Percentiles rank a stretch among this genome's conserved stretches.
These are phyloP conservation scores for Penicillium canescens DNA, from an alignment of 495 filamentous ascomycete genomes.

Conservation along the genomic window DNA sequence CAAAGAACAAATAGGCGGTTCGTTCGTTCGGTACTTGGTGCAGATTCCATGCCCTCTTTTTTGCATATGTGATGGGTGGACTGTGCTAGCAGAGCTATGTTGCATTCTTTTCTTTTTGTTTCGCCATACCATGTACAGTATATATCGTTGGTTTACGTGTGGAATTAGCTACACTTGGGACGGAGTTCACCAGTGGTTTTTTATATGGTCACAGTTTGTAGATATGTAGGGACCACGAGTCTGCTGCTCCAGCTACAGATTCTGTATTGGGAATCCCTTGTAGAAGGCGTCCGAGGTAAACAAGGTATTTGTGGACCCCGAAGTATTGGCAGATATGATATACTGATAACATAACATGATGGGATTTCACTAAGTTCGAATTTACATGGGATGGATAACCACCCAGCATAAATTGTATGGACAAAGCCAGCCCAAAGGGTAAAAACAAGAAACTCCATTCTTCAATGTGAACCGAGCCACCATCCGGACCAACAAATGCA, in stretches of 20 bases:
- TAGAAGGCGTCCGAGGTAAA: too few relatives aligned
- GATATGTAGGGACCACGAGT: too few relatives aligned
- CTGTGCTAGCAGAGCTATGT: neutral
- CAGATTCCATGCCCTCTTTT: neutral
- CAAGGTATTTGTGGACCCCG: too few relatives aligned
- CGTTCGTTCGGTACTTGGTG: constrained; percentile 2
- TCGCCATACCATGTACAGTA: constrained; percentile 31
- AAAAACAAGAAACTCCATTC: constrained; percentile 20
- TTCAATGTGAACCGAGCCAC: constrained; percentile 16
- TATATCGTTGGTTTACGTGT: constrained; percentile 26
- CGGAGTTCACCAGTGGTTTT: constrained; percentile 25
- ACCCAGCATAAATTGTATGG: neutral
- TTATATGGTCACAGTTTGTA: too few relatives aligned
- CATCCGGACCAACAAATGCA: constrained; percentile 4
- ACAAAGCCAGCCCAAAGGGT: neutral
- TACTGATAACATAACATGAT: too few relatives aligned
- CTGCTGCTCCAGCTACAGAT: too few relatives aligned
- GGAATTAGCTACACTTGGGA: constrained; percentile 30
- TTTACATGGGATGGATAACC: neutral
- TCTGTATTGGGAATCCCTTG: too few relatives aligned
- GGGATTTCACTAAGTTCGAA: too few relatives aligned
- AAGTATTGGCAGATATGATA: too few relatives aligned
- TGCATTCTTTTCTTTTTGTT: constrained; percentile 13
- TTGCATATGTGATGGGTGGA: neutral
- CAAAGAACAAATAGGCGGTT: constrained; percentile 66